Conservation (phyloP, 108 stramenopile genomes). For the Aurantiochytrium sp. region DNA sequence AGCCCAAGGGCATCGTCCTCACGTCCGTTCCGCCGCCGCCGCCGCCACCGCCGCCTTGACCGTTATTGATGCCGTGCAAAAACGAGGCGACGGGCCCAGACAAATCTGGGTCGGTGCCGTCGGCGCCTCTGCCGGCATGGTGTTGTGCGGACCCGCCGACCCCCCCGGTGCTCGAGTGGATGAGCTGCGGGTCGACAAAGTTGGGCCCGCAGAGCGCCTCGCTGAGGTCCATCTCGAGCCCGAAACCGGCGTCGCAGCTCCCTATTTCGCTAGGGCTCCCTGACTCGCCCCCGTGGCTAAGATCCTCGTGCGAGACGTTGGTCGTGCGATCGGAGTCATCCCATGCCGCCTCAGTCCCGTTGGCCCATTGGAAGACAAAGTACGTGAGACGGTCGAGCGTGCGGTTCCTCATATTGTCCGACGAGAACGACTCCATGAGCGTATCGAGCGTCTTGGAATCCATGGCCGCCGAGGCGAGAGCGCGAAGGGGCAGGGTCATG, state of each 20-base stretch:
- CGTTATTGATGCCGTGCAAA: no score
- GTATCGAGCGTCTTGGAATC: not conserved
- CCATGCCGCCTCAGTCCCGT: not conserved
- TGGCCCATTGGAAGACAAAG: constrained; percentile 3
- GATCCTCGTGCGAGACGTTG: not conserved
- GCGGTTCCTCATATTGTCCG: not conserved
- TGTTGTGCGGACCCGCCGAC: no score
- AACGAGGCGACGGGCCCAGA: no score
- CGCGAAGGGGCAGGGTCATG: not conserved
- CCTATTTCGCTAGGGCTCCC: no score
- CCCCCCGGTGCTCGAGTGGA: no score
- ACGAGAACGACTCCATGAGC: not conserved
- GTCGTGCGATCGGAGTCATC: not conserved
- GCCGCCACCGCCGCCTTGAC: no score
- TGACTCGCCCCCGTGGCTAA: not conserved
- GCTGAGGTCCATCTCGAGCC: not conserved
- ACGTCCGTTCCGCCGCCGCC: no score
- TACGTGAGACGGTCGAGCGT: not conserved
- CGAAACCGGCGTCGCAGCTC: no score
- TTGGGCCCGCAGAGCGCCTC: not conserved
- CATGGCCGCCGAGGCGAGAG: not conserved
- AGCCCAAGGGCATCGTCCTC: no score
- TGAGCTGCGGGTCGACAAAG: not conserved
- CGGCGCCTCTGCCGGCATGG: no score
- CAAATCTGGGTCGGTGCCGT: no score